Base-by-base conservation (phyloP, 2,329 filamentous ascomycete species). In the Xylaria sp. region DNA sequence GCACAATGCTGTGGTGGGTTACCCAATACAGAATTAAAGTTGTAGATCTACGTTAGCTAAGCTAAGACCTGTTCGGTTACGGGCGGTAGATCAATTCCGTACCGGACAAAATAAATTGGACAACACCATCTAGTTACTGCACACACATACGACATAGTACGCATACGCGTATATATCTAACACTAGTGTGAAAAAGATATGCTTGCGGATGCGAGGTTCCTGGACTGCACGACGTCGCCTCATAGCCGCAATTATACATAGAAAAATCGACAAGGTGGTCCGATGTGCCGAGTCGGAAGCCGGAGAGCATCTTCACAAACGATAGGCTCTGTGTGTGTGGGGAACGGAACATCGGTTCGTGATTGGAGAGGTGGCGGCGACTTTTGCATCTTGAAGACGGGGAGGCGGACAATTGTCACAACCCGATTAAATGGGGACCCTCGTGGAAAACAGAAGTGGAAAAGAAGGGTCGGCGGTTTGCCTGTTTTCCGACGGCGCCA, bases 341-440 rank as follows among this genome's bases (percentile, higher is more conserved):
- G 59, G 50, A 8, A 30, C 79, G 54, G 58, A 47, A 19, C 45
- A 45, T 67, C 54, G 59, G 53, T 54, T 42, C 9, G 11, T 39
- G 19, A n/a, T 6, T 45, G 12, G 45, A 63, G 54, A 21, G 24
- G 21, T 9, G 8, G 61, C 50, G 50, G 56, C 12, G 17, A 42
- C n/a, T 45, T 64, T 59, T 56, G n/a, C 2, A 19, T 30, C 8
- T 11, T 36, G 32, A 45, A 14, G 32, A 58, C 64, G 68, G 68
- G 68, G 39, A 58, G 51, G 45, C 68, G 68, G 68, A 62, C 34
- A 61, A 51, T 67, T 67, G 64, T 19, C 53, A 54, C 51, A 67
- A 55, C 61, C 68, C 68, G 68, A 69, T 57, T 45, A 50, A 61
- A 54, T 53, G 65, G 65, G 27, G 27, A 34, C 14, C 51, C 24